A percentile compares a stretch with the other conserved stretches of the same genome.
Conservation (phyloP, 129 eudicot species). For the Smallanthus sonchifolius region DNA sequence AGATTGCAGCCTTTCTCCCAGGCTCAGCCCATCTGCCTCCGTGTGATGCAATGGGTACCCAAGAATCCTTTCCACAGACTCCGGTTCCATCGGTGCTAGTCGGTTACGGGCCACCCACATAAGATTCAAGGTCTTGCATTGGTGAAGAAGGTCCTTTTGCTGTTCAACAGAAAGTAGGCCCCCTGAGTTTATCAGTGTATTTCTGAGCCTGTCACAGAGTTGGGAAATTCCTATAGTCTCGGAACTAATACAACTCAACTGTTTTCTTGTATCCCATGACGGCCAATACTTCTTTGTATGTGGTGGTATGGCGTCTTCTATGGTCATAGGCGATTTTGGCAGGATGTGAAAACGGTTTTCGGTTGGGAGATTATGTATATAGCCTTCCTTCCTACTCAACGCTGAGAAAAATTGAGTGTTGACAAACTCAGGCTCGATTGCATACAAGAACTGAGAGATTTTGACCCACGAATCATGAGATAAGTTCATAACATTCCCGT, state of each 20-base stretch:
- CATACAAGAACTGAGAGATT: conserved; percentile 68
- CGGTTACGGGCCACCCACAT: conserved; percentile 69
- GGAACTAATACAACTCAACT: conserved; percentile 47
- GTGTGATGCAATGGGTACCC: conserved; percentile 83
- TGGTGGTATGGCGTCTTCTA: conserved; percentile 66
- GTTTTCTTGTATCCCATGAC: conserved; percentile 87
- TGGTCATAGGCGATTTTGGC: conserved; percentile 72
- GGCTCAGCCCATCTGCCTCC: conserved; percentile 38
- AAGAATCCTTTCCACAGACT: conserved; percentile 57
- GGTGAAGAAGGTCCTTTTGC: conserved; percentile 56
- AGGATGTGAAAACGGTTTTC: conserved; percentile 53
- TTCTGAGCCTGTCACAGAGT: conserved; percentile 50
- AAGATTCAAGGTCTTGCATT: conserved; percentile 50
- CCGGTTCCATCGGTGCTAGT: conserved; percentile 66
- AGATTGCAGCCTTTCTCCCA: conserved; percentile 50
- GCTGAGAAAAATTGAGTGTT: conserved; percentile 64
- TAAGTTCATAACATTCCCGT: conserved; percentile 63
- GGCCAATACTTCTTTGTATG: conserved; percentile 74
- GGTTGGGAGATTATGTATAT: conserved; percentile 76
- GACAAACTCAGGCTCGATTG: conserved; percentile 76
- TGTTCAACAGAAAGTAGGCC: conserved; percentile 56
- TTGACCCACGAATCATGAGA: conserved; percentile 73
- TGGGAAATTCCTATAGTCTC: conserved; percentile 46
- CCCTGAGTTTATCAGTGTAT: conserved; percentile 35
- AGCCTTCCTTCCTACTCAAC: conserved; percentile 79